Evolutionary conservation across 2,329 filamentous ascomycete species (phyloP).

Genomic region (Blastomyces gilchristii): DNA sequence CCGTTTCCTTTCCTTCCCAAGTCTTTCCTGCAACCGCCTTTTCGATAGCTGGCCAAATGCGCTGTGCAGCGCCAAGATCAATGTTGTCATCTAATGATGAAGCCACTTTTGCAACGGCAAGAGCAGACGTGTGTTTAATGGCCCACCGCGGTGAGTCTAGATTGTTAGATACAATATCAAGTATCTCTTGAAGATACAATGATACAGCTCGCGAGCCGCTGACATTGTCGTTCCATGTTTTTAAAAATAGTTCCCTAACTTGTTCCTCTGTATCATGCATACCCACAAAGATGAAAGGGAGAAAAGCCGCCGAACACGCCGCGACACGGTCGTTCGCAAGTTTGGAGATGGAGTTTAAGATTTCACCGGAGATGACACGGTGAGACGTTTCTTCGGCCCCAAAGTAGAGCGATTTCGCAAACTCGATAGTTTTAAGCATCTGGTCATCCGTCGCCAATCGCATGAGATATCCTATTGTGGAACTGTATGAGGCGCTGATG

Average conservation of each 20-base stretch:
- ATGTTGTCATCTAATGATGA: conserved; percentile 51
- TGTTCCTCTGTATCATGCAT: conserved; percentile 77
- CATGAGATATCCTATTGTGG: conserved; percentile 74
- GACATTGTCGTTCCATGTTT: conserved; percentile 85
- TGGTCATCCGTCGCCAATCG: conserved; percentile 51
- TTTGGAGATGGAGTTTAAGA: conserved; percentile 73
- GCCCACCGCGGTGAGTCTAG: conserved; percentile 78
- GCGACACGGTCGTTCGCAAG: conserved; percentile 82
- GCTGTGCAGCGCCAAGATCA: conserved; percentile 48
- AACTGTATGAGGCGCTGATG: conserved; percentile 79
- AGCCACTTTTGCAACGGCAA: conserved; percentile 66
- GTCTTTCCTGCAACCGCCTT: conserved; percentile 78
- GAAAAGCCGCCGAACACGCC: conserved; percentile 58
- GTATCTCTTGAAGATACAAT: conserved; percentile 76
- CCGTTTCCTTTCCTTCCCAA: conserved; percentile 80
- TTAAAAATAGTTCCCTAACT: conserved; percentile 66
- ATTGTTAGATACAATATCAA: conserved; percentile 54
- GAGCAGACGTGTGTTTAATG: conserved; percentile 77
- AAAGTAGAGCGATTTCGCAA: conserved; percentile 64
- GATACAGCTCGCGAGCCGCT: conserved; percentile 72
- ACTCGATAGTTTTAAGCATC: conserved; percentile 45
- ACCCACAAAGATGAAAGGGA: conserved; percentile 81
- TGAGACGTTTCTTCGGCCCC: conserved; percentile 64
- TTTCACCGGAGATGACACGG: conserved; percentile 68
- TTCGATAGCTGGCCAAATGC: conserved; percentile 74